Evolutionary conservation across 2,329 filamentous ascomycete species (phyloP).

Genomic region (Niveomyces coronatus): DNA sequence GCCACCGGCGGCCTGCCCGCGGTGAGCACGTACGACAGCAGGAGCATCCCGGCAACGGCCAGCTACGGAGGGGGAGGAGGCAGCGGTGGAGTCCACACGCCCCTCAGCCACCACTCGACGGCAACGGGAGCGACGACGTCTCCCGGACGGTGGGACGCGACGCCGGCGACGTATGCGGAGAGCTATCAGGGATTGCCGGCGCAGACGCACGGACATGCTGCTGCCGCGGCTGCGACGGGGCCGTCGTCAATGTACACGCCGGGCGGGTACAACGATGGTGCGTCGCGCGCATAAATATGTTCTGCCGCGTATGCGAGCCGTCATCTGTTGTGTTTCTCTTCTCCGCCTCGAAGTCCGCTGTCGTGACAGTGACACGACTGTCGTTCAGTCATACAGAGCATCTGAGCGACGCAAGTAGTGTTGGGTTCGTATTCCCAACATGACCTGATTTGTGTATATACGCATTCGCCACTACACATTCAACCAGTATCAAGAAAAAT

Average conservation of each 20-base stretch:
- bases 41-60: conserved; percentile 19
- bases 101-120: conserved; percentile 27
- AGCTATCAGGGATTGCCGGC: conserved; percentile 28
- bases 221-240: too few species aligned
- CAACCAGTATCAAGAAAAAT: too few species aligned
- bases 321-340: not conserved
- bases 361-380: not conserved
- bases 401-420: too few species aligned
- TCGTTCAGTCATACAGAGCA: too few species aligned
- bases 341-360: not conserved
- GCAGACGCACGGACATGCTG: conserved; percentile 23
- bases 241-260: conserved; percentile 31
- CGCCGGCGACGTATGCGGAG: conserved; percentile 28
- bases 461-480: too few species aligned
- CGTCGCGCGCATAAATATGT: conserved; percentile 32
- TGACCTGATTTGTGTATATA: too few species aligned
- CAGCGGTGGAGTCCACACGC: conserved; percentile 28
- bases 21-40: conserved; percentile 29
- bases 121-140: too few species aligned
- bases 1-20: conserved; percentile 28
- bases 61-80: conserved; percentile 30
- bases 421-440: too few species aligned
- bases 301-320: too few species aligned
- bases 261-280: conserved; percentile 31
- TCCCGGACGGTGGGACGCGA: conserved; percentile 31